A percentile compares a stretch with the other conserved stretches of the same genome.
phyloP scores from a whole-genome alignment of 768 basidiomycete genomes.

The Naganishia kalamii region DNA sequence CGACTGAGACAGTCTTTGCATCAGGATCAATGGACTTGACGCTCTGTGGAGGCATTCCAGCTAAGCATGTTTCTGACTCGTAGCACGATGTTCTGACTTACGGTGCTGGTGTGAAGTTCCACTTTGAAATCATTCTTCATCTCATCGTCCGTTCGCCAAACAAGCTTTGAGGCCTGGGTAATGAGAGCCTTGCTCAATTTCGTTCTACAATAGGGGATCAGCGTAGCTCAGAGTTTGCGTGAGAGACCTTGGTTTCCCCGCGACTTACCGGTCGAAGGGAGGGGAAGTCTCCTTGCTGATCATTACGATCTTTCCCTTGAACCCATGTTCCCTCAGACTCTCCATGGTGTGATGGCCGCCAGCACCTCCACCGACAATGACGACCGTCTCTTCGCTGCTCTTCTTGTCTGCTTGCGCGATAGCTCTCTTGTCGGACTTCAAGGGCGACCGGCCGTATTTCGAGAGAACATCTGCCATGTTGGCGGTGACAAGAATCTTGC shows the following conservation, averaged over 20 bases:
- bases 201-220: constrained; percentile 53
- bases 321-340: constrained; percentile 74
- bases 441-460: constrained; percentile 60
- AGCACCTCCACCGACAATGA: constrained; percentile 80
- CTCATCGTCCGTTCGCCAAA: constrained; percentile 65
- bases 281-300: constrained; percentile 70
- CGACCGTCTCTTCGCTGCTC: constrained; percentile 61
- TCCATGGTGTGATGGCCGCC: constrained; percentile 71
- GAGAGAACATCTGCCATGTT: constrained; percentile 59
- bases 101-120: constrained; percentile 40
- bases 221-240: not conserved
- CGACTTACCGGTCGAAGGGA: constrained; percentile 69
- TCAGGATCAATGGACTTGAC: constrained; percentile 65
- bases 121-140: constrained; percentile 58
- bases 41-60: constrained; percentile 41
- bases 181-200: constrained; percentile 81
- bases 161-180: constrained; percentile 69
- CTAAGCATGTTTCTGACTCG: not conserved
- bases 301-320: constrained; percentile 67
- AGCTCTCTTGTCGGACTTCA: constrained; percentile 19
- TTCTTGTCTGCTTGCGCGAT: constrained; percentile 26
- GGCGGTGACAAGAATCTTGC: constrained; percentile 68
- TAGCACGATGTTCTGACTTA: constrained; percentile 53
- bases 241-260: not conserved
- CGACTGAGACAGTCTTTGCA: constrained; percentile 58